Conservation (phyloP, 139 green algal species). For the Tetratostichococcus sp. region DNA sequence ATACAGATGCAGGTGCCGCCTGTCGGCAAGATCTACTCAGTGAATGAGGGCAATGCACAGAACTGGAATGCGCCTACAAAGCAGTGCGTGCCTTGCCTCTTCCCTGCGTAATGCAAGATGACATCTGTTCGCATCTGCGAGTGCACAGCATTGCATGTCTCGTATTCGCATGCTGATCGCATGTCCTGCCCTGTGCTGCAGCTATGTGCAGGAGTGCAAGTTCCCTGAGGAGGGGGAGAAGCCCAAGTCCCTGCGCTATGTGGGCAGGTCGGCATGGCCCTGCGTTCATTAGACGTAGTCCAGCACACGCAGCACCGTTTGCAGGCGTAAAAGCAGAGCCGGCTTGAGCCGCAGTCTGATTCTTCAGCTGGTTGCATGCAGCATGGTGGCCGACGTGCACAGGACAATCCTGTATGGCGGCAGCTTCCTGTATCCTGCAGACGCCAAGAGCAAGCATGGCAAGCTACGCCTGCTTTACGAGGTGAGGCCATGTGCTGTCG, state of each 20-base stretch:
- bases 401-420: slow-evolving; percentile 72
- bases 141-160: too few relatives aligned
- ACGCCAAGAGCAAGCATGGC: slow-evolving; percentile 59
- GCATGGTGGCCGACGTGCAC: slow-evolving; percentile 77
- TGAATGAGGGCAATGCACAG: slow-evolving; percentile 63
- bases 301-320: too few relatives aligned
- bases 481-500: not conserved
- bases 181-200: slow-evolving; percentile 5
- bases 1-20: slow-evolving; percentile 36
- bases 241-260: slow-evolving; percentile 62
- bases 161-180: too few relatives aligned
- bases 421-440: slow-evolving; percentile 71
- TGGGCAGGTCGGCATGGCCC: slow-evolving; percentile 22
- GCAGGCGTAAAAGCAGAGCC: too few relatives aligned
- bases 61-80: slow-evolving; percentile 49
- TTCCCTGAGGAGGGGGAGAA: slow-evolving; percentile 25
- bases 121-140: too few relatives aligned
- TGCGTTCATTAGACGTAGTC: too few relatives aligned
- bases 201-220: slow-evolving; percentile 62
- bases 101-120: too few relatives aligned
- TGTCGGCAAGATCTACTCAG: slow-evolving; percentile 54
- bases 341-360: too few relatives aligned
- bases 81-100: slow-evolving; percentile 21
- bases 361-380: slow-evolving; percentile 1
- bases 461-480: slow-evolving; percentile 78